Conservation (phyloP, 129 eudicot genomes). For the Flaveria brownii region DNA sequence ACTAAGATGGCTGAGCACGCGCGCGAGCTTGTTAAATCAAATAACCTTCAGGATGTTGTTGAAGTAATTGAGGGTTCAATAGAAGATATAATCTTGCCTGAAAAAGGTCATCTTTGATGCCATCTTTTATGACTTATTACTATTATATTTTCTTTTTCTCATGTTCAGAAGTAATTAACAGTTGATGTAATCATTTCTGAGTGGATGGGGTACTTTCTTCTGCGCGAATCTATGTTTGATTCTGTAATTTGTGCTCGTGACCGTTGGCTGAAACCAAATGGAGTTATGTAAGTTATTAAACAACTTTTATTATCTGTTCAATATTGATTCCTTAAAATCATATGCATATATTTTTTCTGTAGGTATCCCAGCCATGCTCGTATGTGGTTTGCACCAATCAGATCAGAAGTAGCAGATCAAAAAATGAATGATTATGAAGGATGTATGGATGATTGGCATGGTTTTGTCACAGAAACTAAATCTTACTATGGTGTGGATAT, state of each 20-base stretch:
- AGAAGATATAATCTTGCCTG: constrained; percentile 80
- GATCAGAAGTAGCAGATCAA: constrained; percentile 71
- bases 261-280: constrained; percentile 91
- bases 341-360: background rate
- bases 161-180: constrained; percentile 28
- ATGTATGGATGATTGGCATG: constrained; percentile 81
- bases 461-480: constrained; percentile 68
- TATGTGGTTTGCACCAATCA: constrained; percentile 95
- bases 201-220: constrained; percentile 99
- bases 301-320: background rate
- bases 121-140: background rate
- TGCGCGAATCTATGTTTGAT: constrained; percentile 99
- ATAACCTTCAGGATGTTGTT: constrained; percentile 61
- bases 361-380: constrained; percentile 99
- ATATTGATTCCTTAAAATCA: background rate
- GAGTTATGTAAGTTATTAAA: constrained; percentile 72
- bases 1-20: constrained; percentile 95
- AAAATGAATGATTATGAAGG: constrained; percentile 72
- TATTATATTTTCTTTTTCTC: background rate
- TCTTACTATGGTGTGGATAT: constrained; percentile 83
- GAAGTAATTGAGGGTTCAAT: constrained; percentile 95
- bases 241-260: constrained; percentile 96
- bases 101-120: constrained; percentile 56
- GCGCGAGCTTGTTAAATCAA: constrained; percentile 75
- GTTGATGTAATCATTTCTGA: constrained; percentile 98